These are phyloP conservation scores for Lavandula angustifolia DNA, from an alignment of 257 asterid genomes.

Conservation along the genomic window DNA sequence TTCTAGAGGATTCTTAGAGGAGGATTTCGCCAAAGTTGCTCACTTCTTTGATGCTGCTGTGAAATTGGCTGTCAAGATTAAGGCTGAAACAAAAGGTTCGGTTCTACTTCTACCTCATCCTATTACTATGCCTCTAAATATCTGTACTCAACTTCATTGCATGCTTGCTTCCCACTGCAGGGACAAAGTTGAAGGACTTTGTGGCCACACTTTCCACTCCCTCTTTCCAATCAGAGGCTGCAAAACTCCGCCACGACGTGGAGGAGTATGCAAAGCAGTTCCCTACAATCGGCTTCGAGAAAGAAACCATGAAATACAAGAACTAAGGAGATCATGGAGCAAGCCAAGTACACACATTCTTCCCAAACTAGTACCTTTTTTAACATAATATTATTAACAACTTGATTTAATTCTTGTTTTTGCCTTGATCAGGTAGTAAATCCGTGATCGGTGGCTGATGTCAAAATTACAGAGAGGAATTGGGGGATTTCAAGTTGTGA, in stretches of 20 bases:
- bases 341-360: too few relatives aligned
- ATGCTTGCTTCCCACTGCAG: slow-evolving; percentile 30
- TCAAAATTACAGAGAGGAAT: too few relatives aligned
- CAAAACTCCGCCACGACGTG: slow-evolving; percentile 62
- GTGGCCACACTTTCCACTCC: slow-evolving; percentile 49
- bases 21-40: slow-evolving; percentile 67
- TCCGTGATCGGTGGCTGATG: too few relatives aligned
- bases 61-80: slow-evolving; percentile 56
- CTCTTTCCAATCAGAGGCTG: slow-evolving; percentile 60
- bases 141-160: slow-evolving; percentile 4
- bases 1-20: slow-evolving; percentile 84
- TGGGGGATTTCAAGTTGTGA: neutral
- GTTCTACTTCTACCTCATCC: slow-evolving; percentile 26
- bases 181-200: slow-evolving; percentile 89
- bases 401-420: too few relatives aligned
- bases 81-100: slow-evolving; percentile 60
- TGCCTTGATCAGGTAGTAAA: too few relatives aligned
- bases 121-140: neutral
- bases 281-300: slow-evolving; percentile 85
- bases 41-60: slow-evolving; percentile 63
- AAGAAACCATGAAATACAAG: slow-evolving; percentile 88
- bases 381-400: too few relatives aligned
- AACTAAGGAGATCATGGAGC: slow-evolving; percentile 39
- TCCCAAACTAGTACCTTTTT: too few relatives aligned
- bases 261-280: slow-evolving; percentile 83